phyloP scores from a whole-genome alignment of 202 grass and related monocot genomes.

The Digitaria exilis region DNA sequence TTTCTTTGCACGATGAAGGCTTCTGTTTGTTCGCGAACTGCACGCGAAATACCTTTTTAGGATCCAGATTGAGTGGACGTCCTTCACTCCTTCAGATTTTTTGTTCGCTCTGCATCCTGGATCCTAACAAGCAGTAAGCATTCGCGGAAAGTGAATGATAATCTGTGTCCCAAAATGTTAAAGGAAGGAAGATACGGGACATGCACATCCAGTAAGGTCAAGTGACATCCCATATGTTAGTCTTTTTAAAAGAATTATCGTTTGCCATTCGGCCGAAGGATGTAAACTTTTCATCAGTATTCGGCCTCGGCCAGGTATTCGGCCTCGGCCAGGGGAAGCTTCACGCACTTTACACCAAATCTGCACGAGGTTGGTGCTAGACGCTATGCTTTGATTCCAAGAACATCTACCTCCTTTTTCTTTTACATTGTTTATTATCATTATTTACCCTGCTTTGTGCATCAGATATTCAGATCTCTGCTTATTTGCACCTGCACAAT shows the following conservation, averaged over 20 bases:
- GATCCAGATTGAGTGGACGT: background rate
- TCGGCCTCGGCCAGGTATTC: too few species aligned
- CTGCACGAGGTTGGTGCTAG: slow-evolving; percentile 51
- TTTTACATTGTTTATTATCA: slow-evolving; percentile 47
- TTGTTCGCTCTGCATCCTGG: slow-evolving; percentile 26
- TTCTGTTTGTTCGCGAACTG: slow-evolving; percentile 6
- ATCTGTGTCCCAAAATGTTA: background rate
- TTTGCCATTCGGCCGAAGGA: slow-evolving; percentile 15
- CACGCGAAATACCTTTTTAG: background rate
- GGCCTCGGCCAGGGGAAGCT: slow-evolving; percentile 20
- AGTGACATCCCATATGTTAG: background rate
- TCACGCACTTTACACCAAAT: slow-evolving; percentile 40
- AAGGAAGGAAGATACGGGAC: background rate
- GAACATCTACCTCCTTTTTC: slow-evolving; percentile 43
- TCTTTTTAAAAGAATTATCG: background rate
- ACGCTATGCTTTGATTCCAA: slow-evolving; percentile 62
- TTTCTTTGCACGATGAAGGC: slow-evolving; percentile 7
- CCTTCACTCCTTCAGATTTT: background rate
- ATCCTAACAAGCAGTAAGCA: background rate
- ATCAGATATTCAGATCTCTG: background rate
- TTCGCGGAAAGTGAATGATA: slow-evolving; percentile 11
- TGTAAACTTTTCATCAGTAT: background rate
- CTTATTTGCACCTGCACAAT: slow-evolving; percentile 28
- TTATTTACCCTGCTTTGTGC: slow-evolving; percentile 27
- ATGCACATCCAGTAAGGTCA: background rate